Conservation (phyloP, 2,329 filamentous ascomycete genomes). For the Colletotrichum lindemuthianum region DNA sequence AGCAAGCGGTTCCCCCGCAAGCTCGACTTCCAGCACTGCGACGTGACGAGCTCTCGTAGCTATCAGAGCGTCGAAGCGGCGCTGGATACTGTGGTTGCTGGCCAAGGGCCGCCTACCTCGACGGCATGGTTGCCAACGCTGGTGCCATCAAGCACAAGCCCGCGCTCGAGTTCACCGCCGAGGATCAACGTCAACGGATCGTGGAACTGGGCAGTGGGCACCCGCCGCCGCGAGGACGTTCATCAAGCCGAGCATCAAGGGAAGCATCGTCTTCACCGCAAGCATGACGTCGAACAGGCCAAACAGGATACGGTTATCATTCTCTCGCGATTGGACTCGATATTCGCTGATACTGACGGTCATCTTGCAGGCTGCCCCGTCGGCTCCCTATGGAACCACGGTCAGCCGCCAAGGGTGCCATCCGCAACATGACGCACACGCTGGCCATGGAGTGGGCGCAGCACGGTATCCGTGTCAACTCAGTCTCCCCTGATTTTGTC, state of each 20-base stretch:
- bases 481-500: constrained; percentile 55
- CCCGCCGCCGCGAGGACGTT: constrained; percentile 55
- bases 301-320: constrained; percentile 48
- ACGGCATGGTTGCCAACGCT: constrained; percentile 47
- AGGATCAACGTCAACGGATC: constrained; percentile 57
- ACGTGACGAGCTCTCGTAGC: constrained; percentile 56
- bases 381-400: constrained; percentile 58
- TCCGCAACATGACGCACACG: constrained; percentile 51
- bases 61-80: constrained; percentile 52
- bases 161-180: constrained; percentile 51
- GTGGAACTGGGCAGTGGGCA: constrained; percentile 58
- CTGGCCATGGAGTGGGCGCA: constrained; percentile 60
- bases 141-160: constrained; percentile 48
- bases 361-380: constrained; percentile 53
- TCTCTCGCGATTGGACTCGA: background rate
- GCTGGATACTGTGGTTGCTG: constrained; percentile 51
- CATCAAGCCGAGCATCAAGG: constrained; percentile 47
- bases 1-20: constrained; percentile 52
- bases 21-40: constrained; percentile 56
- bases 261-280: constrained; percentile 56
- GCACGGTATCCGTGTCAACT: constrained; percentile 57
- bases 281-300: constrained; percentile 59
- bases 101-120: constrained; percentile 52
- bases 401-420: constrained; percentile 57
- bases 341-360: background rate